These are phyloP conservation scores for Chaetoceros muelleri DNA, from an alignment of 108 stramenopile genomes.

Conservation along the genomic window DNA sequence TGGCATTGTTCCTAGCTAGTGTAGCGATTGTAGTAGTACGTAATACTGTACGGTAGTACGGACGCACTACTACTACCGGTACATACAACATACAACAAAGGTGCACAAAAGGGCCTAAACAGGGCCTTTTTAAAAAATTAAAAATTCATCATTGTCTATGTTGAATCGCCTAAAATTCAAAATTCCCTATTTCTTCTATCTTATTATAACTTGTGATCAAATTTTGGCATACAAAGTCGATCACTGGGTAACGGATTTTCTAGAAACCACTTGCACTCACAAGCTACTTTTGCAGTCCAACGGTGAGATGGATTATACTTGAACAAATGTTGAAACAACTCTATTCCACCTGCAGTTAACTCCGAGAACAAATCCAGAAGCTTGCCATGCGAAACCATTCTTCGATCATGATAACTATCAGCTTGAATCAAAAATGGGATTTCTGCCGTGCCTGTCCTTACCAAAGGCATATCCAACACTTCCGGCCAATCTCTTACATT, in stretches of 20 bases:
- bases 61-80: no score
- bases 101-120: no score
- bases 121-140: no score
- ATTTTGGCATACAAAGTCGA: neutral
- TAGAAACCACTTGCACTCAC: conserved; percentile 30
- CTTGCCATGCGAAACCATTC: neutral
- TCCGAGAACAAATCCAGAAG: conserved; percentile 22
- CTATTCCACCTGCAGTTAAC: conserved; percentile 26
- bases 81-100: no score
- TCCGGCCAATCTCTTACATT: conserved; percentile 21
- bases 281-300: conserved; percentile 44
- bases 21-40: no score
- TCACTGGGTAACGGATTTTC: conserved; percentile 18
- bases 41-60: no score
- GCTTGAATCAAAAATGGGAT: neutral
- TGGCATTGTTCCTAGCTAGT: no score
- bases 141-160: no score
- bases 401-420: neutral
- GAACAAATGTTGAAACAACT: conserved; percentile 34
- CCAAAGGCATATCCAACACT: conserved; percentile 7
- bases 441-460: neutral
- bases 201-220: neutral
- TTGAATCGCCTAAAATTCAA: no score
- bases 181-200: no score
- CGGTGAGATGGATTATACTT: conserved; percentile 37